phyloP scores from a whole-genome alignment of 2,329 filamentous ascomycete species.

The Diplocarpon rosae region DNA sequence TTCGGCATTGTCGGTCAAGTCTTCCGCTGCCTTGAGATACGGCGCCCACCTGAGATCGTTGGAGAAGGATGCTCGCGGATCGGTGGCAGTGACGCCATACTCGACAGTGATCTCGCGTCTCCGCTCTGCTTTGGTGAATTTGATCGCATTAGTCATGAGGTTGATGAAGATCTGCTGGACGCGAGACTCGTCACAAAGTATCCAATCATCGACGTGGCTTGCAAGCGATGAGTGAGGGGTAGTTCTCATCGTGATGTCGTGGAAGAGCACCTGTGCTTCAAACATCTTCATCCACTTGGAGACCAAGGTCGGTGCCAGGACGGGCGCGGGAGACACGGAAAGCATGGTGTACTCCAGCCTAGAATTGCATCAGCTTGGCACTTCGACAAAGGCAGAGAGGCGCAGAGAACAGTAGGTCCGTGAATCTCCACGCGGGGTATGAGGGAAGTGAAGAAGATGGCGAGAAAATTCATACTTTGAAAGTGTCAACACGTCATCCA shows the following conservation, averaged over 20 bases:
- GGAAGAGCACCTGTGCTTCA: constrained; percentile 59
- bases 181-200: constrained; percentile 60
- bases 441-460: no score
- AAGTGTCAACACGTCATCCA: constrained; percentile 64
- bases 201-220: constrained; percentile 48
- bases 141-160: constrained; percentile 70
- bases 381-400: no score
- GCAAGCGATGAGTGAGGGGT: constrained; percentile 51
- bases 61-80: constrained; percentile 13
- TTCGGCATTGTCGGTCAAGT: constrained; percentile 18
- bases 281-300: constrained; percentile 67
- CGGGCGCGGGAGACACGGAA: constrained; percentile 58
- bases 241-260: constrained; percentile 56
- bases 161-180: constrained; percentile 76
- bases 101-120: constrained; percentile 42
- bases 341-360: constrained; percentile 61
- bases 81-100: constrained; percentile 10
- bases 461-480: constrained; percentile 38
- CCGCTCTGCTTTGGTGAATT: constrained; percentile 60
- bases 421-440: no score
- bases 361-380: no score
- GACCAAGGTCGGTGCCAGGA: constrained; percentile 51
- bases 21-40: constrained; percentile 7
- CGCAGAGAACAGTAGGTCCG: no score
- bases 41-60: constrained; percentile 17